Evolutionary conservation across 495 filamentous ascomycete genomes (phyloP).

Genomic region (Neurospora sp.): DNA sequence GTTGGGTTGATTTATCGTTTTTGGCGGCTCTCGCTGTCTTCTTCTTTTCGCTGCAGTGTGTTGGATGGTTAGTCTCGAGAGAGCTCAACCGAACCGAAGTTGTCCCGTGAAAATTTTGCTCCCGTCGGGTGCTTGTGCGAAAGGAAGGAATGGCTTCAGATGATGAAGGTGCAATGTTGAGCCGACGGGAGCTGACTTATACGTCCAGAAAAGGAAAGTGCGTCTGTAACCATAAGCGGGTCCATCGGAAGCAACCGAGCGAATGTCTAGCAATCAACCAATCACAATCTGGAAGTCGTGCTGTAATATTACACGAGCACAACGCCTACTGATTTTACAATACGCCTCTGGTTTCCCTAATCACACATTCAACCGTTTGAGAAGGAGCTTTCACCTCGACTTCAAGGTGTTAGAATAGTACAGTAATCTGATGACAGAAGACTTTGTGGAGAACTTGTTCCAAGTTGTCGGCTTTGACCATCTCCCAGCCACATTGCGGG

Average conservation of each 20-base stretch:
- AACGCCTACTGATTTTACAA: neutral
- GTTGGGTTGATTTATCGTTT: neutral
- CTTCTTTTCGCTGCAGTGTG: neutral
- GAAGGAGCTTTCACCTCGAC: too few species aligned
- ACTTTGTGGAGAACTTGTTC: too few species aligned
- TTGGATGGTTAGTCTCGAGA: neutral
- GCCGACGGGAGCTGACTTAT: neutral
- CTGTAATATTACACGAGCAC: neutral
- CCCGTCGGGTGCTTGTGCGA: neutral
- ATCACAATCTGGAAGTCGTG: neutral
- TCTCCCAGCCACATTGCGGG: neutral
- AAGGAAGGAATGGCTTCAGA: neutral
- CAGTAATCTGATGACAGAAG: too few species aligned
- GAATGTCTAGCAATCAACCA: neutral
- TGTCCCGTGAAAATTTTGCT: neutral
- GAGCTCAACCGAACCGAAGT: neutral
- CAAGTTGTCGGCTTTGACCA: too few species aligned
- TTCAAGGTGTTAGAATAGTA: too few species aligned
- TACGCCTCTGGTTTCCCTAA: neutral
- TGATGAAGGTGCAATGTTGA: neutral
- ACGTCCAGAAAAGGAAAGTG: neutral
- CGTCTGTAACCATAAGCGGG: neutral
- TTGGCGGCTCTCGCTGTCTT: neutral
- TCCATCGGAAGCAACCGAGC: neutral
- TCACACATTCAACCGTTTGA: neutral